Conservation (phyloP, 1,284 basidiomycete species). For the Athelia sp. region DNA sequence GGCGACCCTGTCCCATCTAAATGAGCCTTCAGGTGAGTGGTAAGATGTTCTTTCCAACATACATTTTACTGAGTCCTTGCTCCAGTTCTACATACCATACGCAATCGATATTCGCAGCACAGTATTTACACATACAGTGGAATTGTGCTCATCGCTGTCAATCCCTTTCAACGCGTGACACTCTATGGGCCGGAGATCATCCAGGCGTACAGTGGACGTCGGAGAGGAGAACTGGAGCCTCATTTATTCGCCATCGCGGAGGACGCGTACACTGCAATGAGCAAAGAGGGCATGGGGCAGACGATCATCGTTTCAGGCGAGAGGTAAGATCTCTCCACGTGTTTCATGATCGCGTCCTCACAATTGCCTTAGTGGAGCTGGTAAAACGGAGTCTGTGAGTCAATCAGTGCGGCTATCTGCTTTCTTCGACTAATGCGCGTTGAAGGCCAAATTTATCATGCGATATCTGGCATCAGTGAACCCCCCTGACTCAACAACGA, state of each 20-base stretch:
- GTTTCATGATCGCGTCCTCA: constrained; percentile 14
- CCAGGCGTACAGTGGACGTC: constrained; percentile 91
- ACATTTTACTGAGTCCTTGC: constrained; percentile 3
- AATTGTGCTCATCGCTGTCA: constrained; percentile 97
- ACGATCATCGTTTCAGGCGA: constrained; percentile 99
- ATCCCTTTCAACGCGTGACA: constrained; percentile 93
- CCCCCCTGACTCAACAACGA: constrained; percentile 64
- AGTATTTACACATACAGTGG: constrained; percentile 99
- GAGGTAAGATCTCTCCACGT: constrained; percentile 52
- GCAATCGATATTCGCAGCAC: constrained; percentile 94
- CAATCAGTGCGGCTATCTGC: constrained; percentile 3
- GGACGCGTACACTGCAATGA: constrained; percentile 98
- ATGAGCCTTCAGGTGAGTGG: constrained; percentile 88
- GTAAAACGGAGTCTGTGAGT: constrained; percentile 94
- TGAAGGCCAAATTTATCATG: constrained; percentile 97
- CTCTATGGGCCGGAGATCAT: constrained; percentile 96
- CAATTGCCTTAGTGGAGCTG: constrained; percentile 73
- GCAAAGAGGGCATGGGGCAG: constrained; percentile 91
- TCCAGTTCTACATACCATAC: constrained; percentile 92
- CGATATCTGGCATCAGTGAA: constrained; percentile 98
- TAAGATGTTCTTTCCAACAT: background rate
- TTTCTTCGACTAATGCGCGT: constrained; percentile 4
- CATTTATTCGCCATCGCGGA: constrained; percentile 99
- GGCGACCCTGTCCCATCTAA: constrained; percentile 95
- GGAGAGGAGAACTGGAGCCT: constrained; percentile 94